phyloP scores from a whole-genome alignment of 352 stramenopile species.

The Phytophthora ohioensis region DNA sequence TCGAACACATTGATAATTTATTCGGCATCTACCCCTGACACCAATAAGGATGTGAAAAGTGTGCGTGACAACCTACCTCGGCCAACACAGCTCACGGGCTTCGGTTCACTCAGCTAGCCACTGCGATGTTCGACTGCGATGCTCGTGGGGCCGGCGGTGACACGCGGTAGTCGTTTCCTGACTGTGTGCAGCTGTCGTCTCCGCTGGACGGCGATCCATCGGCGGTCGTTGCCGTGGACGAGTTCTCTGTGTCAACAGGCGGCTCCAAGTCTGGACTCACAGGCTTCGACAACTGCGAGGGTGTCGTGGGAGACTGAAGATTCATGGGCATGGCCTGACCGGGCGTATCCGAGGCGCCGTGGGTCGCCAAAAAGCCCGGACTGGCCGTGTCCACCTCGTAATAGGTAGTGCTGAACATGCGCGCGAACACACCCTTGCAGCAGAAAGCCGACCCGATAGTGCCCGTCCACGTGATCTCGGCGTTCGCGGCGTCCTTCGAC shows the following conservation, averaged over 20 bases:
- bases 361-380: slow-evolving; percentile 61
- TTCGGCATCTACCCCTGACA: slow-evolving; percentile 34
- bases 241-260: slow-evolving; percentile 41
- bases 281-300: slow-evolving; percentile 45
- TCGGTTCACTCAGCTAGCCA: slow-evolving; percentile 26
- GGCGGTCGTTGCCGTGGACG: slow-evolving; percentile 52
- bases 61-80: background rate
- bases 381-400: slow-evolving; percentile 86
- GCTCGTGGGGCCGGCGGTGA: slow-evolving; percentile 19
- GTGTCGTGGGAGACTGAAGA: slow-evolving; percentile 65
- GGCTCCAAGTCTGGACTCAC: slow-evolving; percentile 47
- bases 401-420: slow-evolving; percentile 74
- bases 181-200: slow-evolving; percentile 42
- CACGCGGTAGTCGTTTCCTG: slow-evolving; percentile 41
- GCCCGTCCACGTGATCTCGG: slow-evolving; percentile 63
- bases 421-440: slow-evolving; percentile 68
- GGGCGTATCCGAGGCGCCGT: slow-evolving; percentile 68
- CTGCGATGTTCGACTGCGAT: slow-evolving; percentile 28
- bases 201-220: slow-evolving; percentile 51
- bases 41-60: slow-evolving; percentile 33
- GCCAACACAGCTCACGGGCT: background rate
- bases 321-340: slow-evolving; percentile 64
- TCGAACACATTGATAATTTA: slow-evolving; percentile 50
- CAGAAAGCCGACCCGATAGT: slow-evolving; percentile 72
- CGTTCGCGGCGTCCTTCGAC: slow-evolving; percentile 62